A percentile compares a stretch with the other conserved stretches of the same genome.
Evolutionary conservation across 2,329 filamentous ascomycete genomes (phyloP).

Genomic region (Ceratocystis eucalypticola): DNA sequence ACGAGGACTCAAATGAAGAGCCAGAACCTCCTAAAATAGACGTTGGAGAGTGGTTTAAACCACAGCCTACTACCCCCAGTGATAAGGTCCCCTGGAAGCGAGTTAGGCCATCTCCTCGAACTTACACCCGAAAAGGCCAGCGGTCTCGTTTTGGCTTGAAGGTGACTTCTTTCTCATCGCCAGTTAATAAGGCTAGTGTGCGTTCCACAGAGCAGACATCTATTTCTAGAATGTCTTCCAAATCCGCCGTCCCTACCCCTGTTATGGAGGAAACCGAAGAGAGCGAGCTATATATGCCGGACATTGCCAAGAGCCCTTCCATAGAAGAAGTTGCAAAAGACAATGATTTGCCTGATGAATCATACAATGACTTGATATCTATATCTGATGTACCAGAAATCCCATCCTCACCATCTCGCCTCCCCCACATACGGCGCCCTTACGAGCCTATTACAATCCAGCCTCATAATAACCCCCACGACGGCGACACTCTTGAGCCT

Average conservation of each 20-base stretch:
- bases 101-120: constrained; percentile 5
- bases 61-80: constrained; percentile 1
- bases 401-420: not conserved
- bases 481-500: not conserved
- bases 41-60: constrained; percentile 1
- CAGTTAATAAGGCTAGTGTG: constrained; percentile 1
- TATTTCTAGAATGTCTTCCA: not conserved
- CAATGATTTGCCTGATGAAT: too few species aligned
- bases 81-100: not conserved
- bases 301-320: not conserved
- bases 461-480: not conserved
- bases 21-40: not conserved
- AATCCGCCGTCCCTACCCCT: not conserved
- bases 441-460: not conserved
- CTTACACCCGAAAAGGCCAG: constrained; percentile 9
- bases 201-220: not conserved
- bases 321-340: not conserved
- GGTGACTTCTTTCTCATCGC: constrained; percentile 11
- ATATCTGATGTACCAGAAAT: not conserved
- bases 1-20: constrained; percentile 1
- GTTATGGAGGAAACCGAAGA: not conserved
- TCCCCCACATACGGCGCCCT: not conserved
- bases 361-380: not conserved
- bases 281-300: not conserved
- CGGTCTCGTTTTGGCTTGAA: not conserved